Conservation (phyloP, 352 stramenopile species). For the Globisporangium orthogonon region DNA sequence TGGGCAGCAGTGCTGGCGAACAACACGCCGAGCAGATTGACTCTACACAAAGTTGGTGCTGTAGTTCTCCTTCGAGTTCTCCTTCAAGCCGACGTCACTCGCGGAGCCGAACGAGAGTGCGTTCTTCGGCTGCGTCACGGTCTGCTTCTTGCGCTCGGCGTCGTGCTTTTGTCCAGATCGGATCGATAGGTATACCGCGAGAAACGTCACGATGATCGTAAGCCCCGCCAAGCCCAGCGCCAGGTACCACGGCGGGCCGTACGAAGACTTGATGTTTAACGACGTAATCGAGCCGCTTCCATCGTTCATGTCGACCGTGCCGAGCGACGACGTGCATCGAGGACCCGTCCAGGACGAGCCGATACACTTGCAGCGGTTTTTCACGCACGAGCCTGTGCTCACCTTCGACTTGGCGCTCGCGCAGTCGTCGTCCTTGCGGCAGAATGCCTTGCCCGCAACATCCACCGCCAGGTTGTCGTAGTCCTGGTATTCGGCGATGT, state of each 20-base stretch:
- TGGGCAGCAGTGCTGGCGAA: not conserved
- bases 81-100: conserved; percentile 18
- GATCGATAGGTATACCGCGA: conserved; percentile 8
- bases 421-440: conserved; percentile 48
- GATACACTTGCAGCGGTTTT: conserved; percentile 31
- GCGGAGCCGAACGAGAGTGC: conserved; percentile 12
- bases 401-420: conserved; percentile 24
- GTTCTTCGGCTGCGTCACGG: conserved; percentile 18
- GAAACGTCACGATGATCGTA: conserved; percentile 7
- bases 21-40: no score
- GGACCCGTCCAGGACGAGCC: conserved; percentile 33
- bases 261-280: conserved; percentile 9
- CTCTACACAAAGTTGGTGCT: conserved; percentile 33
- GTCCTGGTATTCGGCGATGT: conserved; percentile 73
- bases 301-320: conserved; percentile 5
- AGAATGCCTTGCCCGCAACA: conserved; percentile 59
- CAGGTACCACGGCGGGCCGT: conserved; percentile 11
- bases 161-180: conserved; percentile 1
- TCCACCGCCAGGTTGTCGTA: conserved; percentile 45
- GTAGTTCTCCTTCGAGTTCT: conserved; percentile 22
- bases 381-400: conserved; percentile 30
- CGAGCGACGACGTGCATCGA: conserved; percentile 28
- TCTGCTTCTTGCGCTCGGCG: conserved; percentile 9
- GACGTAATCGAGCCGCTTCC: not conserved
- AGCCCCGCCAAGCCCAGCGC: conserved; percentile 1